Base-by-base conservation (phyloP, 495 filamentous ascomycete genomes). In the Penicillium waksmanii region DNA sequence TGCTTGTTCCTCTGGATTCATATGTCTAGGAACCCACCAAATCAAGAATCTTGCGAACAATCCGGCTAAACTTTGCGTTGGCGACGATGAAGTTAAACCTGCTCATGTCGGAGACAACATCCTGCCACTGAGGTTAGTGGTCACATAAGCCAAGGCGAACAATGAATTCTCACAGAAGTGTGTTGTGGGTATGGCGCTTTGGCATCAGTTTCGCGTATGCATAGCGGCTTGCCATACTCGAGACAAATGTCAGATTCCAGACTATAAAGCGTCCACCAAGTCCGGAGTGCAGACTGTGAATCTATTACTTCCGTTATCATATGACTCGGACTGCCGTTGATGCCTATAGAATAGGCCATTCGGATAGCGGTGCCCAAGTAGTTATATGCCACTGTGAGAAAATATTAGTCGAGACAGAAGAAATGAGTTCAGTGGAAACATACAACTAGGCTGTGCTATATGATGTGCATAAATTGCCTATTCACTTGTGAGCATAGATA, bases 281-380 rank as follows among this genome's bases (percentile, higher is more conserved):
- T 54, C 19, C 50, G 31, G 3, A 48, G n/a, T 43, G 60, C 60
- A n/a, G 42, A 35, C 23, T 64, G 21, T 18, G 9, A 3, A 15
- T 42, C 21, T n/a, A 53, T 21, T n/a, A 9, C 31, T 12, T 1
- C 13, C 7, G 25, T n/a, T 10, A 10, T 11, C 2, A 34, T 8
- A 15, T 12, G 2, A n/a, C 17, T 35, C 3, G 38, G 34, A 3
- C 52, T 51, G 12, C 48, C 25, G 34, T 66, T 62, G 7, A 63
- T 40, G 5, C 60, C 64, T 6, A 51, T 56, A 12, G 63, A 58
- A 42, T 63, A 58, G 4, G 63, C 63, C 27, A 66, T 38, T 18
- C 63, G 44, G 31, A 66, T 66, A 19, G 63, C 63, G 25, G 59
- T 54, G 5, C 63, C 60, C 7, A 66, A 40, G 34, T 58, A 58